These are phyloP conservation scores for Ehretia macrophylla DNA, from an alignment of 257 asterid species.

Conservation along the genomic window DNA sequence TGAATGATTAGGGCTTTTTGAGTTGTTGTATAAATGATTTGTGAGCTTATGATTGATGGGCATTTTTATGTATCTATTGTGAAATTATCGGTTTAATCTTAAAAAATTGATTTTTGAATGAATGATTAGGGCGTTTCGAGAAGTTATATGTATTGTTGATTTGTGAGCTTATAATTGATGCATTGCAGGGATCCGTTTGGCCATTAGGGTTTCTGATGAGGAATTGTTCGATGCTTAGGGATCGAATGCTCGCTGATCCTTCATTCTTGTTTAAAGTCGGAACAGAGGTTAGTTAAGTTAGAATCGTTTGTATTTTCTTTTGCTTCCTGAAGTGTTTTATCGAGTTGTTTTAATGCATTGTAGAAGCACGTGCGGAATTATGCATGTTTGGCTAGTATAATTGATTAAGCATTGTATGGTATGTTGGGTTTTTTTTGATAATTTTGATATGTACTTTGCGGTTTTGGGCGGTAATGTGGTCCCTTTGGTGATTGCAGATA, in stretches of 20 bases:
- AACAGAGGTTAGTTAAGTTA: slow-evolving; percentile 62
- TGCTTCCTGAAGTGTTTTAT: slow-evolving; percentile 2
- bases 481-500: slow-evolving; percentile 38
- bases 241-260: slow-evolving; percentile 94
- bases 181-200: slow-evolving; percentile 67
- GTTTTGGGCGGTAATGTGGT: background rate
- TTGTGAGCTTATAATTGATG: slow-evolving; percentile 1
- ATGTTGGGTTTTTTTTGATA: background rate
- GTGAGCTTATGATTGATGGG: background rate
- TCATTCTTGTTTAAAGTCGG: slow-evolving; percentile 93
- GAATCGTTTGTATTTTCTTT: background rate
- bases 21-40: no score
- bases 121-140: no score
- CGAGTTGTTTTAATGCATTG: background rate
- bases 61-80: background rate
- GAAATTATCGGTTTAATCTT: no score
- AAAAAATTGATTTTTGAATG: no score
- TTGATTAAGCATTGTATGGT: background rate
- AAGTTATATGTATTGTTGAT: background rate
- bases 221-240: slow-evolving; percentile 69
- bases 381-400: background rate
- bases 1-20: no score
- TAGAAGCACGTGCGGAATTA: no score
- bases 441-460: background rate
- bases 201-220: slow-evolving; percentile 83